phyloP scores from a whole-genome alignment of 805 yeast species.

The Candida railenensis region DNA sequence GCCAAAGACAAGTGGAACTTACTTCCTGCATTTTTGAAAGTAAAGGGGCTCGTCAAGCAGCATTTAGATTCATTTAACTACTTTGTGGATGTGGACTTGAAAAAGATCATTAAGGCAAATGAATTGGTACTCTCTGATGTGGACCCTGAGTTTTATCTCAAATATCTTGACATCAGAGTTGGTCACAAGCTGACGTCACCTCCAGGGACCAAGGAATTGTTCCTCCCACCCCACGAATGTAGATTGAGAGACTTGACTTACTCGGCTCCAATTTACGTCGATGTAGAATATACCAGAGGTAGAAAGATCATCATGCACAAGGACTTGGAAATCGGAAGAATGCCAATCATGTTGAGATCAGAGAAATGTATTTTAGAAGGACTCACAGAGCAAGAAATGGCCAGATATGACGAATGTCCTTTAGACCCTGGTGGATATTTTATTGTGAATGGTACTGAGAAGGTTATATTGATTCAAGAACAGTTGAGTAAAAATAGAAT shows the following conservation, averaged over 20 bases:
- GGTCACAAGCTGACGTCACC: conserved; percentile 70
- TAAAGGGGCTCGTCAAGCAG: conserved; percentile 94
- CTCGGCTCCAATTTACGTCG: conserved; percentile 93
- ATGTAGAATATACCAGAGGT: conserved; percentile 96
- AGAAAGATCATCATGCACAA: conserved; percentile 85
- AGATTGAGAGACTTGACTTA: conserved; percentile 91
- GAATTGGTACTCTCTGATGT: conserved; percentile 88
- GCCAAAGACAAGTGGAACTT: conserved; percentile 97
- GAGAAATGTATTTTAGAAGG: conserved; percentile 87
- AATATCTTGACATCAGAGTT: conserved; percentile 88
- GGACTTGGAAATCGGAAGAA: conserved; percentile 92
- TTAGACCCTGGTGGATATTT: conserved; percentile 98
- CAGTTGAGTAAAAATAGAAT: conserved; percentile 96
- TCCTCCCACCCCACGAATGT: conserved; percentile 91
- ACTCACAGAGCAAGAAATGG: conserved; percentile 80
- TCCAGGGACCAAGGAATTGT: conserved; percentile 53
- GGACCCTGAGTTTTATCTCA: conserved; percentile 94
- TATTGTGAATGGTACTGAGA: conserved; percentile 96
- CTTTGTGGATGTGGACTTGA: conserved; percentile 90
- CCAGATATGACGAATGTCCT: conserved; percentile 88
- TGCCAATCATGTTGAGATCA: conserved; percentile 98
- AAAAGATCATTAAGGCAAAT: conserved; percentile 89
- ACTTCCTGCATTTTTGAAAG: conserved; percentile 91
- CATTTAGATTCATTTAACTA: conserved; percentile 98
- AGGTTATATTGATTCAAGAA: conserved; percentile 94